Conservation (phyloP, 1,284 basidiomycete genomes). For the Cryptococcus depauperatus region DNA sequence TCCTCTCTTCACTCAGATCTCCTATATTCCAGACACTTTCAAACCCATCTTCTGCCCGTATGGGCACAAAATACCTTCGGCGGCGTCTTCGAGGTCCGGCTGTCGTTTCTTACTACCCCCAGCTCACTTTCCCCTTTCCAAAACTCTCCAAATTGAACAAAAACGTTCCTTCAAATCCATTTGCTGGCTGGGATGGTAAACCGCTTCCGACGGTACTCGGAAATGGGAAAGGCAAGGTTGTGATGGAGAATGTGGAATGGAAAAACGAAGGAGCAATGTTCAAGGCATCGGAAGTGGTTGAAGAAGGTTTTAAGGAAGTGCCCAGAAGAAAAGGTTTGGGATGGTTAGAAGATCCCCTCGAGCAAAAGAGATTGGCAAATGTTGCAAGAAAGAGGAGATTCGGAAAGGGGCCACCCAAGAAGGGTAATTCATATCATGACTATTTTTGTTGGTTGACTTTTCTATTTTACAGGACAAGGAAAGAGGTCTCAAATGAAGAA, state of each 20-base stretch:
- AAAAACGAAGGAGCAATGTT: constrained; percentile 14
- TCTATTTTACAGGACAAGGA: constrained; percentile 25
- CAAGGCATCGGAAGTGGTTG: constrained; percentile 13
- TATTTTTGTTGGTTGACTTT: background rate
- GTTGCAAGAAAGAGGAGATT: constrained; percentile 23
- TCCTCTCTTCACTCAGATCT: constrained; percentile 36
- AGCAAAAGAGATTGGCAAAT: constrained; percentile 26
- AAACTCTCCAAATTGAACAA: constrained; percentile 16
- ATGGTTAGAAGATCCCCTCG: constrained; percentile 31
- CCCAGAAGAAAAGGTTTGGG: constrained; percentile 22
- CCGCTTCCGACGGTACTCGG: constrained; percentile 2
- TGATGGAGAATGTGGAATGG: constrained; percentile 13
- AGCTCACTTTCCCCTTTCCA: constrained; percentile 12
- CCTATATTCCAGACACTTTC: constrained; percentile 72
- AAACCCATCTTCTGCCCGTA: constrained; percentile 63
- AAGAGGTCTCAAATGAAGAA: constrained; percentile 39
- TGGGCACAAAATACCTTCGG: constrained; percentile 76
- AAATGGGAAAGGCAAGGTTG: constrained; percentile 7
- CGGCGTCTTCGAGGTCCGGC: constrained; percentile 64
- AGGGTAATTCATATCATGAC: constrained; percentile 23
- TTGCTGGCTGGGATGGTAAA: constrained; percentile 23
- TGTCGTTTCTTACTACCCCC: constrained; percentile 61
- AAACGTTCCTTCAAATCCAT: constrained; percentile 18
- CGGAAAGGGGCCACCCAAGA: constrained; percentile 41
- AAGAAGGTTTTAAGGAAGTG: constrained; percentile 24